Conservation (phyloP, 495 filamentous ascomycete species). For the Tuber brumale region DNA sequence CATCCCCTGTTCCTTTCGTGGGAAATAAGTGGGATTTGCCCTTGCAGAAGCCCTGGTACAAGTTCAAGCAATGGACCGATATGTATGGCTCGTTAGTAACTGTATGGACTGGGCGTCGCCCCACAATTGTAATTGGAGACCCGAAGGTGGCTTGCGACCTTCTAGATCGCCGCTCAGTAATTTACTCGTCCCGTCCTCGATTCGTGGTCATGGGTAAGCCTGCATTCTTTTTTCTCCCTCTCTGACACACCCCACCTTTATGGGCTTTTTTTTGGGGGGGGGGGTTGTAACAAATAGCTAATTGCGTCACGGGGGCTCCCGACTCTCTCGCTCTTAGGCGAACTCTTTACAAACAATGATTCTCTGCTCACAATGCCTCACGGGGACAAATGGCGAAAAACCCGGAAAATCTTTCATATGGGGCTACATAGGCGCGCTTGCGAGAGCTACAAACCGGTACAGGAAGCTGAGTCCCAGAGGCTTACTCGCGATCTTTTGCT, state of each 20-base stretch:
- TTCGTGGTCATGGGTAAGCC: constrained; percentile 54
- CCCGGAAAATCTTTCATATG: constrained; percentile 42
- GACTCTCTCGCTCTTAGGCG: constrained; percentile 19
- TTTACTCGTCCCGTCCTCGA: constrained; percentile 52
- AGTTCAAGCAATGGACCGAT: constrained; percentile 50
- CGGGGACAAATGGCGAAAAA: constrained; percentile 45
- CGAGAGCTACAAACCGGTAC: constrained; percentile 44
- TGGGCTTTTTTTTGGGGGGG: constrained; percentile 46
- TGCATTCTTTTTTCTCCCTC: constrained; percentile 48
- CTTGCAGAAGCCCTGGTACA: constrained; percentile 53
- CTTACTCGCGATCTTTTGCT: constrained; percentile 51
- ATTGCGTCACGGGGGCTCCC: background rate
- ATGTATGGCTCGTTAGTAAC: constrained; percentile 50
- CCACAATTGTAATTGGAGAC: constrained; percentile 59
- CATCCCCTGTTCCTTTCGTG: constrained; percentile 51
- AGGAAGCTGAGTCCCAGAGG: constrained; percentile 49
- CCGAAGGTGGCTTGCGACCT: constrained; percentile 56
- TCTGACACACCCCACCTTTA: constrained; percentile 46
- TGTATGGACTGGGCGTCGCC: constrained; percentile 56
- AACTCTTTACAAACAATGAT: constrained; percentile 40
- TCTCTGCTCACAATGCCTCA: constrained; percentile 47
- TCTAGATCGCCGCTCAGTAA: constrained; percentile 51
- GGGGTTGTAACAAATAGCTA: constrained; percentile 25
- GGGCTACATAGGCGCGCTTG: constrained; percentile 25
- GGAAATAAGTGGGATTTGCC: constrained; percentile 54